Base-by-base conservation (phyloP, 1,139 yeast species). In the Magnusiomyces paraingens region DNA sequence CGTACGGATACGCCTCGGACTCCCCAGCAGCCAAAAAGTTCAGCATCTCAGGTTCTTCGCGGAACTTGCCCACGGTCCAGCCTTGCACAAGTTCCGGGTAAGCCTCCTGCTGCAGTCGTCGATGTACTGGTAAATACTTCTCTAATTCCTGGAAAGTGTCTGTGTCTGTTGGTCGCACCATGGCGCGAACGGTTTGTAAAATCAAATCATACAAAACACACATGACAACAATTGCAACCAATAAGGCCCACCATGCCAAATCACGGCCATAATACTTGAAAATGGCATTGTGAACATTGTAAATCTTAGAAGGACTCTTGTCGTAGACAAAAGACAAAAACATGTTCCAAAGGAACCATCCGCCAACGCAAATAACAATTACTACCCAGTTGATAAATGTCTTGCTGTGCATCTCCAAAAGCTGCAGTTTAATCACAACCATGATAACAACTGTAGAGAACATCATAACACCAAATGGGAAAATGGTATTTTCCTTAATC, bases 321-420 rank as follows among this genome's bases (percentile, higher is more conserved):
- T 81, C 72, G 66, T 88, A 86, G 20, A 91, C 71, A 6, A 76
- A 78, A 67, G 93, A 87, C 55, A 93, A 78, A 47, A 90, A 69
- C 57, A 86, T 77, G 67, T 88, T 83, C 96, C 97, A 93, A 4
- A 83, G 60, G n/a, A 85, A 74, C 83, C 94, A 94, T 0, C 98
- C 99, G 17, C 86, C 82, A 51, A 83, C 82, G 0, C 96, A 88
- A n/a, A 90, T 77, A 15, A 80, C 66, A 57, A 83, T 77, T 1
- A 93, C 82, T 0, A 83, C 82, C 64, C 82, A 74, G n/a, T 86
- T 83, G 43, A 89, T 65, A 75, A 89, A 77, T 18, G 86, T 86
- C 55, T 90, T 75, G 61, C 86, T 81, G 61, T 86, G 94, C 84
- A 88, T 88, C 62, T 93, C 98, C 49, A 93, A 68, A 56, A 90